Base-by-base conservation (phyloP, 2,329 filamentous ascomycete genomes). In the Talaromyces sp. region DNA sequence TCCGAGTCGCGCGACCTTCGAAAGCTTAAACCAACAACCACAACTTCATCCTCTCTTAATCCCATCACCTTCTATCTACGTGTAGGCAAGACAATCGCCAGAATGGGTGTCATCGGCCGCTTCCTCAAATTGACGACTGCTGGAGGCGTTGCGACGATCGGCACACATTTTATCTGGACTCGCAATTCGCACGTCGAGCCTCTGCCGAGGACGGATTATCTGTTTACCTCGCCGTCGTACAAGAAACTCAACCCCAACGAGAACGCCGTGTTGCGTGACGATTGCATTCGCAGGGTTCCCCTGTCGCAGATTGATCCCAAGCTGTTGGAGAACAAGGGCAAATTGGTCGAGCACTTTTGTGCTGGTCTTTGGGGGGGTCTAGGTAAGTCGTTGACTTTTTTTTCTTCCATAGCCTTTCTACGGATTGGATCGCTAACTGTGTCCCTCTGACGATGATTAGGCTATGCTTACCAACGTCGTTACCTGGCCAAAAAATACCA, bases 351-450 rank as follows among this genome's bases (percentile, higher is more conserved):
- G 67, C 85, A 84, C 66, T 89, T 90, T 71, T 89, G 86, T 71
- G 84, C 85, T 12, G 87, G 87, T 50, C 76, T 89, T 56, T 91
- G 85, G 88, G 82, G 83, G 66, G 86, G 86, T 62, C 81, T 81
- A 72, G 87, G 88, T 89, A 74, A 65, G 82, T 61, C 33, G 58
- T 62, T 18, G 44, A 33, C n/a, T 9, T 35, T 35, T 16, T 33
- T 50, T 33, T 16, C 18, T 50, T 33, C 23, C n/a, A 18, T 18
- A 5, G 12, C 31, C 12, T 5, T 54, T 14, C 9, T n/a, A 12
- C 44, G 6, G 7, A 48, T 44, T 7, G 9, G n/a, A 23, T 58
- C 5, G 23, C 42, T 58, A 14, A 58, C 25, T 11, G 50, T 55
- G 39, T 2, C 4, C 21, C 50, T 54, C 33, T 33, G 23, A 9